Conservation (phyloP, 352 stramenopile species). For the Pythium brachiatum region DNA sequence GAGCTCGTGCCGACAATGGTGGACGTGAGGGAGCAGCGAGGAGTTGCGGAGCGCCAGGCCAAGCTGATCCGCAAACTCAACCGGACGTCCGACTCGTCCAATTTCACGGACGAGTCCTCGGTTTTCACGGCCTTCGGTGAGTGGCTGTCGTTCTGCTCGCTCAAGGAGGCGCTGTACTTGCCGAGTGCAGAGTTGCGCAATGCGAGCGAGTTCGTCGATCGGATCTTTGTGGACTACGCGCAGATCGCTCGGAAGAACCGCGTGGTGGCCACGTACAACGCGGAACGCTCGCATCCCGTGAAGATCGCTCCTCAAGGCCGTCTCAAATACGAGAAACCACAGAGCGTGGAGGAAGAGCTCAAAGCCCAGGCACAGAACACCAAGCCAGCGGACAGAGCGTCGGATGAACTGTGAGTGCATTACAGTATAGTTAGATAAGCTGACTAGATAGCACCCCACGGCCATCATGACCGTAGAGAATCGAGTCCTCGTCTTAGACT, state of each 20-base stretch:
- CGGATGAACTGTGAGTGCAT: no score
- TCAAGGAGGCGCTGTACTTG: background rate
- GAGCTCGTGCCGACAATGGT: background rate
- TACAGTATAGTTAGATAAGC: background rate
- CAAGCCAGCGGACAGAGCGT: no score
- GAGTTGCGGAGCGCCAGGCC: background rate
- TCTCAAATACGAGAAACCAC: slow-evolving; percentile 7
- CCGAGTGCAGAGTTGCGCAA: background rate
- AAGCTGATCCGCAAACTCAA: background rate
- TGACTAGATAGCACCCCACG: background rate
- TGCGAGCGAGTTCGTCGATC: slow-evolving; percentile 1
- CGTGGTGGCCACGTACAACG: slow-evolving; percentile 7
- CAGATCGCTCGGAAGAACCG: slow-evolving; percentile 9
- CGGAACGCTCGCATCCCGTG: background rate
- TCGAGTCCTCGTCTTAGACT: slow-evolving; percentile 9
- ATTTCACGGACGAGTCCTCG: background rate
- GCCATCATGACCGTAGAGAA: background rate
- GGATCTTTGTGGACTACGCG: slow-evolving; percentile 5
- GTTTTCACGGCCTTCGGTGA: slow-evolving; percentile 4
- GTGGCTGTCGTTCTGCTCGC: slow-evolving; percentile 6
- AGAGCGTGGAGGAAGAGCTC: background rate
- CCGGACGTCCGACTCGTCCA: slow-evolving; percentile 1
- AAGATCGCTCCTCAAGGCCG: slow-evolving; percentile 5
- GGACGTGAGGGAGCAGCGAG: background rate
- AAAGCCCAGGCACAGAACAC: background rate